phyloP scores from a whole-genome alignment of 1,139 yeast genomes.

The Candida albicans region DNA sequence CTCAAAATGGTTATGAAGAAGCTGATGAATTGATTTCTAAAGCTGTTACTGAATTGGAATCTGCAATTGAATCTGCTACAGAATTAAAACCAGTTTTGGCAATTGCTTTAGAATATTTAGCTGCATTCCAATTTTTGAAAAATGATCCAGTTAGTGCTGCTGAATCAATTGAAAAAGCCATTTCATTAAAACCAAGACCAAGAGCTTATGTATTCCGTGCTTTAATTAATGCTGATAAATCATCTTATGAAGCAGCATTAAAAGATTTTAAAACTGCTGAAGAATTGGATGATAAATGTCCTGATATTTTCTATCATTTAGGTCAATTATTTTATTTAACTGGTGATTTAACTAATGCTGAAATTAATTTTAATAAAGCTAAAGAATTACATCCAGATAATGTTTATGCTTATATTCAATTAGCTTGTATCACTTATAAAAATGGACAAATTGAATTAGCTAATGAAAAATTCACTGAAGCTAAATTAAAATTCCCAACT shows the following conservation, averaged over 20 bases:
- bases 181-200: slow-evolving; percentile 71
- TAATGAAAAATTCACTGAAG: slow-evolving; percentile 67
- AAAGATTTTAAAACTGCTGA: slow-evolving; percentile 75
- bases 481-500: slow-evolving; percentile 77
- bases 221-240: slow-evolving; percentile 77
- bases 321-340: slow-evolving; percentile 89
- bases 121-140: slow-evolving; percentile 81
- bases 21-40: slow-evolving; percentile 71
- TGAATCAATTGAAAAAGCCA: slow-evolving; percentile 60
- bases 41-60: slow-evolving; percentile 60
- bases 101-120: slow-evolving; percentile 79
- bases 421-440: slow-evolving; percentile 90
- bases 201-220: slow-evolving; percentile 85
- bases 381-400: slow-evolving; percentile 72
- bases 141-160: slow-evolving; percentile 67
- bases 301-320: slow-evolving; percentile 90
- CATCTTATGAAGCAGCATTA: slow-evolving; percentile 62
- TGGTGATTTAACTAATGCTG: slow-evolving; percentile 73
- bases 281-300: slow-evolving; percentile 63
- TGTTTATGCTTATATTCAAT: slow-evolving; percentile 84
- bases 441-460: slow-evolving; percentile 64
- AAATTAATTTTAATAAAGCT: slow-evolving; percentile 73
- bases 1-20: slow-evolving; percentile 68
- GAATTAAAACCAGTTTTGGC: slow-evolving; percentile 37
- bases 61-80: slow-evolving; percentile 12